Evolutionary conservation across 2,329 filamentous ascomycete species (phyloP), one percentile per base, ranked within the genome.

Genomic region (Penicillium vulpinum): DNA sequence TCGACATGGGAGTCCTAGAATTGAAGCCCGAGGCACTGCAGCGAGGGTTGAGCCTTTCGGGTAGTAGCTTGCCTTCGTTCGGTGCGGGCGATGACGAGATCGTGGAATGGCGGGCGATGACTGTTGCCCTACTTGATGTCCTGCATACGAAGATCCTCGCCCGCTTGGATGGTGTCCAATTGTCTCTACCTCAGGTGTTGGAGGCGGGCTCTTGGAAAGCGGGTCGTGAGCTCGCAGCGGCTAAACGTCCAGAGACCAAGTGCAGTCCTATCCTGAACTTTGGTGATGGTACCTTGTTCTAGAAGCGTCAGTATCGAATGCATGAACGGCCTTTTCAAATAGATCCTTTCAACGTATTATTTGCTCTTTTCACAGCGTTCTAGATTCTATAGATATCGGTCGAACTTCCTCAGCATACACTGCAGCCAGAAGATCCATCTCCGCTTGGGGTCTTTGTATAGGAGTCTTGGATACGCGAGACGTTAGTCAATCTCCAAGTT

Each of bases 31-130:
- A 77, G 0, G 76, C 78, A 3, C 51, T 74, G 45, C 71, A 78
- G 39, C 66, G 75, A 5, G 83, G 83, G 0, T 67, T 80, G 15
- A 62, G 73, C 15, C 74, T 80, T 53, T 86, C 72, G 76, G 66
- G 69, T 16, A 35, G 63, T 29, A 44, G 59, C 10, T 61, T 76
- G 29, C 71, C 74, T 5, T 64, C 85, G 73, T 87, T 86, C 58
- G 81, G 83, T 59, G 81, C 83, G 0, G 77, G 80, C 13, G 83
- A 85, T 56, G 84, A 87, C 62, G 84, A 85, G 2, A 80, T 87
- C 46, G 85, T 88, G 0, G 85, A 88, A 67, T 88, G 85, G 85
- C 77, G 85, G n/a, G 85, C 83, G 9, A 80, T 85, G 57, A 88
- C 85, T 0, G 79, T 88, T 7, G 84, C 83, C 0, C 76, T 88